Evolutionary conservation across 2,329 filamentous ascomycete species (phyloP).

Genomic region (Elsinoe ampelina): DNA sequence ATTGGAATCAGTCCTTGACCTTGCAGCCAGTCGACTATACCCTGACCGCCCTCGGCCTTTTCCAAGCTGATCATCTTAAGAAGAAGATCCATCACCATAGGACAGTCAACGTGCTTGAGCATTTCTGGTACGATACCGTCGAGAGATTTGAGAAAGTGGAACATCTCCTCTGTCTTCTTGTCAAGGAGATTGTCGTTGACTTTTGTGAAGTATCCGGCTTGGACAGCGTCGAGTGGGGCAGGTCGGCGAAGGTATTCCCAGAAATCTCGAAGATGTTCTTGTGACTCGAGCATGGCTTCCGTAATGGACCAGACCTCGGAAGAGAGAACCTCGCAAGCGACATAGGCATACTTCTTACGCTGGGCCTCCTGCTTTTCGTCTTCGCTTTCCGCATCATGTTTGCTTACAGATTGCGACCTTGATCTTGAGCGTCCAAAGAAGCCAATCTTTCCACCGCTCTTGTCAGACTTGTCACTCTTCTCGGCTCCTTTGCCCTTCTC

Average conservation of each 20-base stretch:
- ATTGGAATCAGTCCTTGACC: constrained; percentile 78
- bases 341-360: constrained; percentile 86
- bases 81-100: constrained; percentile 95
- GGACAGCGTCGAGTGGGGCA: constrained; percentile 80
- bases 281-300: constrained; percentile 82
- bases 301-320: constrained; percentile 97
- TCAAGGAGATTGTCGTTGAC: constrained; percentile 97
- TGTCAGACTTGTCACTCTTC: constrained; percentile 43
- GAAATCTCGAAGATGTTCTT: constrained; percentile 67
- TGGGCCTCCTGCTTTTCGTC: constrained; percentile 77
- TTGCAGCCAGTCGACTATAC: constrained; percentile 95
- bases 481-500: constrained; percentile 31
- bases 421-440: constrained; percentile 39
- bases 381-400: constrained; percentile 31
- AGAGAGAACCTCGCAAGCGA: constrained; percentile 85
- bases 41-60: constrained; percentile 80
- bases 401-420: constrained; percentile 35
- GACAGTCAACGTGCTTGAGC: constrained; percentile 88
- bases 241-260: constrained; percentile 81
- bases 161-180: constrained; percentile 96
- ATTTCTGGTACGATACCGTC: constrained; percentile 76
- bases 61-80: constrained; percentile 96
- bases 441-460: constrained; percentile 30
- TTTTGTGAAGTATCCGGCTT: constrained; percentile 97
- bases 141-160: constrained; percentile 75